phyloP scores from a whole-genome alignment of 2,329 filamentous ascomycete species.

The Aureobasidium sp. region DNA sequence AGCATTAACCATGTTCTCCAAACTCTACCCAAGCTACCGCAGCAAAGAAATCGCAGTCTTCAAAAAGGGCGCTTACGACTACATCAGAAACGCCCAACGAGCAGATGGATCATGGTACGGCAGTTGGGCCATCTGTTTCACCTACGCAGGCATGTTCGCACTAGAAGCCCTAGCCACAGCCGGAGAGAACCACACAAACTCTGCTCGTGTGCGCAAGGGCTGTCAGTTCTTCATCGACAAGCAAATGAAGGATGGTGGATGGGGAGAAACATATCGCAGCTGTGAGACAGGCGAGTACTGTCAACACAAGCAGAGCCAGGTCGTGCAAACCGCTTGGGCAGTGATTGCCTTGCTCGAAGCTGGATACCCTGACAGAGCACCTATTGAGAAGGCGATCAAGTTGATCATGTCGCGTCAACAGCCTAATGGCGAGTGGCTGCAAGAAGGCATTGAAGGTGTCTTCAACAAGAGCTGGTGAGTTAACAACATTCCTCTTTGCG shows the following conservation, averaged over 20 bases:
- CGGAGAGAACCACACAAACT: conserved; percentile 75
- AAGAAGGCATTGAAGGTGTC: conserved; percentile 93
- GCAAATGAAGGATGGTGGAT: conserved; percentile 84
- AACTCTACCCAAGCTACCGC: conserved; percentile 76
- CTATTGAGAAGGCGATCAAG: conserved; percentile 65
- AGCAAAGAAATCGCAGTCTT: conserved; percentile 65
- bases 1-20: conserved; percentile 72
- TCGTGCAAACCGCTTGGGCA: conserved; percentile 93
- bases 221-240: conserved; percentile 81
- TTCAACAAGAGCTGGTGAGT: conserved; percentile 93
- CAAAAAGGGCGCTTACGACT: conserved; percentile 66
- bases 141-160: conserved; percentile 94
- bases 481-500: not conserved
- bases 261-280: conserved; percentile 89
- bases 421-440: conserved; percentile 84
- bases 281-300: conserved; percentile 71
- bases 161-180: conserved; percentile 76
- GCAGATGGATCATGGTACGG: conserved; percentile 94
- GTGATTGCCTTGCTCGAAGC: conserved; percentile 72
- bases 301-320: conserved; percentile 74
- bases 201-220: conserved; percentile 60
- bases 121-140: conserved; percentile 96
- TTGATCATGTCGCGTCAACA: conserved; percentile 83
- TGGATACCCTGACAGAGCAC: conserved; percentile 66
- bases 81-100: conserved; percentile 73